These are phyloP conservation scores for Cyberlindnera maclurae DNA, from an alignment of 805 yeast species.

Conservation along the genomic window DNA sequence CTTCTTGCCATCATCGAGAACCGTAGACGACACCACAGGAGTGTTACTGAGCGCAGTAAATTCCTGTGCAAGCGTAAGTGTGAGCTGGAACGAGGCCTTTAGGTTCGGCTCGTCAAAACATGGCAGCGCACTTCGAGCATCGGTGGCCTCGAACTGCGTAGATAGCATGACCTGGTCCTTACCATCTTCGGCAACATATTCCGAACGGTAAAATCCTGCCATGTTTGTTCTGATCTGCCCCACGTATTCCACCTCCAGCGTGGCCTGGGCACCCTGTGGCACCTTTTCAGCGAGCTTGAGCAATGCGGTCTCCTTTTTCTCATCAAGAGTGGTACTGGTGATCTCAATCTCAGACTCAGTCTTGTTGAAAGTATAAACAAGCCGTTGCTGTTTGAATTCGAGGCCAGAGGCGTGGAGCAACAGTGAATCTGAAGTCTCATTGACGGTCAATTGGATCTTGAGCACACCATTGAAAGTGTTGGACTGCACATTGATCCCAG, in stretches of 20 bases:
- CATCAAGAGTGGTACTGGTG: constrained; percentile 33
- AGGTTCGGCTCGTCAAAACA: constrained; percentile 79
- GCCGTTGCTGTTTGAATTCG: constrained; percentile 40
- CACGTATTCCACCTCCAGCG: constrained; percentile 41
- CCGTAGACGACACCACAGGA: constrained; percentile 47
- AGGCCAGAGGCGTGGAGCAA: constrained; percentile 57
- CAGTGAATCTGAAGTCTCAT: constrained; percentile 38
- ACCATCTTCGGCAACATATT: constrained; percentile 50
- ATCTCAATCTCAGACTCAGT: constrained; percentile 18
- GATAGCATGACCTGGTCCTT: constrained; percentile 66
- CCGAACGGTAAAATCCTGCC: constrained; percentile 76
- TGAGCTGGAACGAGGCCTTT: constrained; percentile 64
- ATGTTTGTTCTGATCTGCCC: constrained; percentile 64
- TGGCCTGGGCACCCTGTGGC: constrained; percentile 31
- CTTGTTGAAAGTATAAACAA: constrained; percentile 31
- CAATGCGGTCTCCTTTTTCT: constrained; percentile 54
- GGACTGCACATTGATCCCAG: constrained; percentile 50
- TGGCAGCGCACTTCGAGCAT: constrained; percentile 80
- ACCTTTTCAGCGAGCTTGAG: constrained; percentile 43
- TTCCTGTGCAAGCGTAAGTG: constrained; percentile 47
- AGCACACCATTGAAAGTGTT: constrained; percentile 54
- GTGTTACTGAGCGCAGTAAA: constrained; percentile 61
- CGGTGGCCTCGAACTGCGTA: constrained; percentile 82
- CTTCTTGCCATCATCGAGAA: constrained; percentile 36
- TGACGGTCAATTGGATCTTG: constrained; percentile 44